Evolutionary conservation across 148 eudicot genomes (phyloP), one percentile per base, ranked within the genome.

Genomic region (Vaccinium darrowii): DNA sequence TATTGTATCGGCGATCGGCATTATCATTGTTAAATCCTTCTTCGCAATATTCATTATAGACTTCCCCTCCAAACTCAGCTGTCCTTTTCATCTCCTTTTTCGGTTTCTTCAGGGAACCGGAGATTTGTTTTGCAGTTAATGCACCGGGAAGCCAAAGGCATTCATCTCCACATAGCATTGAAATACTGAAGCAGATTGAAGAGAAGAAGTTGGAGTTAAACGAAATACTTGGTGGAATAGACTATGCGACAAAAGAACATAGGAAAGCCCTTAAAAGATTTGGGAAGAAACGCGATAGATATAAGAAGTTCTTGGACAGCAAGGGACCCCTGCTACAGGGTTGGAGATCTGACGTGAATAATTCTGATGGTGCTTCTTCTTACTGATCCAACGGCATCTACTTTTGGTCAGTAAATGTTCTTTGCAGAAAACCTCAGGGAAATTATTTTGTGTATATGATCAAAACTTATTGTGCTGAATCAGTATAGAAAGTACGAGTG

Each of bases 41-140:
- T 25, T 1, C n/a, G 7, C 36, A 53, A 52, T 52, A 10, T 53
- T 27, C 0, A 33, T 39, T 78, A 67, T 67, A 43, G 30, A 43
- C 82, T 80, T 36, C 39, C 39, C 39, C 27, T 50, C 65, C 39
- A 39, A 49, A 25, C 49, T 86, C 13, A 3, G 21, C 69, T 69
- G 16, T 15, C 43, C 69, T 19, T 13, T 84, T 76, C 15, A 19
- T 47, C 14, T 21, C 47, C 6, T 43, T 43, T 47, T 47, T 51
- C 13, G 0, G 21, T 75, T 54, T 78, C 47, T 73, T 75, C 86
- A 90, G 92, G 81, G 84, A 88, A 83, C 86, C 86, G 3, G 76
- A 76, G 23, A 88, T 88, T 47, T 60, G 25, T 30, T 90, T 88
- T 88, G 89, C 92, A 0, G 88, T 86, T 65, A 43, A n/a, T 65